Base-by-base conservation (phyloP, 2,329 filamentous ascomycete genomes). In the Fusarium liriodendri region DNA sequence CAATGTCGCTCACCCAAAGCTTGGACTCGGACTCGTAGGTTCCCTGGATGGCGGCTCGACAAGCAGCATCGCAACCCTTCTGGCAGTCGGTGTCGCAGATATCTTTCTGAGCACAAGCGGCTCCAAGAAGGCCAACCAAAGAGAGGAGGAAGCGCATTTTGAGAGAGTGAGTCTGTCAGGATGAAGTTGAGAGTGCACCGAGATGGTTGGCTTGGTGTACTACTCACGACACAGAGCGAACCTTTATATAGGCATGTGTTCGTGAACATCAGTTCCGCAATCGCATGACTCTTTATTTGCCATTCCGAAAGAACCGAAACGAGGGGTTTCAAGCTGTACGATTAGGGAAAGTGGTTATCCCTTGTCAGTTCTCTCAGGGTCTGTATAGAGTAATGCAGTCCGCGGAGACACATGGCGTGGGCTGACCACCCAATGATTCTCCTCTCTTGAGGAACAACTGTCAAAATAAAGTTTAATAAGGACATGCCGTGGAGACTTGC, bases 11-110 rank as follows among this genome's bases (percentile, higher is more conserved):
- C n/a, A 63, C 61, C 61, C 61, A 63, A 5, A 62, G 60, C 13
- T 52, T 40, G 25, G 60, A 62, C 60, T 62, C 60, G 47, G 60
- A 52, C 22, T 62, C 33, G 33, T 54, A 62, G 20, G 60, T 62
- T 32, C 32, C 18, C 18, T 62, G 16, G 42, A 62, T 62, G 13
- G 60, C 60, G 4, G 42, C 45, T 32, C 40, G 60, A 20, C 60
- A 62, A 16, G 32, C 33, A 9, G 22, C 32, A 38, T 62, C 45
- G 45, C 60, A 62, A 32, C 45, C 32, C 25, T 54, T 29, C 45
- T 62, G 60, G 9, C 60, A 62, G 20, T 7, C 22, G 9, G 60
- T 5, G 47, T 54, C 45, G 16, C 60, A 62, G 16, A 54, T 52
- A 20, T 8, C 35, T 18, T 50, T 29, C 59, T 62, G 59, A 32